Conservation (phyloP, 106 monocot genomes). For the Alisma plantagoaquatica region DNA sequence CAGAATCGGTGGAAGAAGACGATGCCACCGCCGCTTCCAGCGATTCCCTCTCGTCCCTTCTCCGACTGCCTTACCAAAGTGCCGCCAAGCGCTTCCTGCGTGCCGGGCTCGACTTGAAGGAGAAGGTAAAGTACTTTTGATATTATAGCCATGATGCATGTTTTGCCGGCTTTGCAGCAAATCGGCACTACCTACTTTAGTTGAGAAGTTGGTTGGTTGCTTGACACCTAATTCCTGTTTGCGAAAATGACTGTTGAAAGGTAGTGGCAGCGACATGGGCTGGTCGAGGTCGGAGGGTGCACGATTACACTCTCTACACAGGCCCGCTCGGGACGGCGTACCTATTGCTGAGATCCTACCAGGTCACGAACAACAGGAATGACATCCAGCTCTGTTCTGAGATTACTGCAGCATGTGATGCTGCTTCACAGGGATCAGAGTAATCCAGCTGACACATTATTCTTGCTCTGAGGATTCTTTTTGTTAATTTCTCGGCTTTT, state of each 20-base stretch:
- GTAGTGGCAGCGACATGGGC: conserved; percentile 60
- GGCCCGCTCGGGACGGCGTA: conserved; percentile 66
- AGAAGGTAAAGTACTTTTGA: conserved; percentile 17
- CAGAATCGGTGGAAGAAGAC: conserved; percentile 30
- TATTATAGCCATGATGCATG: too few relatives aligned
- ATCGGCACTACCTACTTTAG: too few relatives aligned
- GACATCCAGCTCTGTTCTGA: conserved; percentile 45
- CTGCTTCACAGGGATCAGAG: conserved; percentile 1
- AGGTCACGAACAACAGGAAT: conserved; percentile 16
- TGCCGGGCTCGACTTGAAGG: conserved; percentile 44
- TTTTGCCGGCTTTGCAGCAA: too few relatives aligned
- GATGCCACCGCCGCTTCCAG: conserved; percentile 3
- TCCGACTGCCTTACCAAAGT: conserved; percentile 34
- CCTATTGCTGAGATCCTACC: conserved; percentile 50
- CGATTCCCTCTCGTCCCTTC: conserved; percentile 27
- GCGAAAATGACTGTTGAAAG: too few relatives aligned
- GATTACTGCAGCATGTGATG: conserved; percentile 41
- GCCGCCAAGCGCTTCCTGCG: conserved; percentile 30
- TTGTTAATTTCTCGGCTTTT: neutral
- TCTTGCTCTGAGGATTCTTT: neutral
- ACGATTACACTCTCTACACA: conserved; percentile 57
- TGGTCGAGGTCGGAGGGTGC: conserved; percentile 11
- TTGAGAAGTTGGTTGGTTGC: too few relatives aligned
- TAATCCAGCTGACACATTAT: neutral
- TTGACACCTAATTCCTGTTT: too few relatives aligned